A percentile compares a stretch with the other conserved stretches of the same genome.
phyloP scores from a whole-genome alignment of 371 early-diverging fungal species.

The Lichtheimia ramosa region DNA sequence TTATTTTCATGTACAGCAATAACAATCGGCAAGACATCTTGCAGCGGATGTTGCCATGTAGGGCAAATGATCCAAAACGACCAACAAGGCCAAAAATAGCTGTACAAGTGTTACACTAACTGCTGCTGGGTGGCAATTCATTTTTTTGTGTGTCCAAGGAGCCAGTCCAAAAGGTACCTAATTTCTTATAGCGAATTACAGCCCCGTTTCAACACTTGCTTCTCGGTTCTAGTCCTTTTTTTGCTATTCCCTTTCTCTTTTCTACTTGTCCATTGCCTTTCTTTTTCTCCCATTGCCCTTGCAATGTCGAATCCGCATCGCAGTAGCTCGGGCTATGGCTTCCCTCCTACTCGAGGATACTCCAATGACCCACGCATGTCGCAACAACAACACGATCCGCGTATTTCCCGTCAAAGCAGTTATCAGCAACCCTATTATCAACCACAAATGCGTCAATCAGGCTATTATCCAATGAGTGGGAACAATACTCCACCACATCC shows the following conservation, averaged over 20 bases:
- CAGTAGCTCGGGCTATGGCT: neutral
- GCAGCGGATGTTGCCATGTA: too few species aligned
- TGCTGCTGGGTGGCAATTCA: constrained; percentile 1
- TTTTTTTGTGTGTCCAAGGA: neutral
- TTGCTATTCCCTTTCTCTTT: constrained; percentile 2
- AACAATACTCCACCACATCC: neutral
- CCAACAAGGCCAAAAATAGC: too few species aligned
- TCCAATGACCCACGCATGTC: neutral
- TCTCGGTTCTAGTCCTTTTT: neutral
- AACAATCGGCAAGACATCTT: too few species aligned
- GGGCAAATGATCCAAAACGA: too few species aligned
- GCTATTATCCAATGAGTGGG: neutral
- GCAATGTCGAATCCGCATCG: constrained; percentile 2
- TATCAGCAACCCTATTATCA: neutral
- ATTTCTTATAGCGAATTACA: constrained; percentile 6
- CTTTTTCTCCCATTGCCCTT: neutral
- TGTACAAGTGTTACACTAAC: neutral
- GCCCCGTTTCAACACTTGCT: constrained; percentile 4
- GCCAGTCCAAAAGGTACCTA: neutral
- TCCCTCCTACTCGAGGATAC: neutral
- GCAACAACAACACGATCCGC: constrained; percentile 12
- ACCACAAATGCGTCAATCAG: constrained; percentile 6
- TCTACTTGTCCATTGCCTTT: neutral
- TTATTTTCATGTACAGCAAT: too few species aligned
- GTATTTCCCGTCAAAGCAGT: constrained; percentile 4